A percentile compares a stretch with the other conserved stretches of the same genome.
These are phyloP conservation scores for Yamadazyma pseudoaaseri DNA, from an alignment of 1,139 yeast genomes.

Conservation along the genomic window DNA sequence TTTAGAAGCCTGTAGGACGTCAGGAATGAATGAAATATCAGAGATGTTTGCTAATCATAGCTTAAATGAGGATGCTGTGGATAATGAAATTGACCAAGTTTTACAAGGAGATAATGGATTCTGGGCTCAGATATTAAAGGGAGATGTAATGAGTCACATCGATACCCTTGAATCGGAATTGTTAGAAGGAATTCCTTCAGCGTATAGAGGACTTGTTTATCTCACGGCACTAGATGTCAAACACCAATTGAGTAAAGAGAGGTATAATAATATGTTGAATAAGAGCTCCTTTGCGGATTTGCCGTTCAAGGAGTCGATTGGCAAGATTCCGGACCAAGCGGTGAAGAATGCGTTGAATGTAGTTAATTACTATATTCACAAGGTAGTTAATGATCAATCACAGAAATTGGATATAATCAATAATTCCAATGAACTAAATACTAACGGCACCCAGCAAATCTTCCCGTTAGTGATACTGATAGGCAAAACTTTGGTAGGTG, in stretches of 20 bases:
- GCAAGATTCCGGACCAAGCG: constrained; percentile 8
- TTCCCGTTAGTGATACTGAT: constrained; percentile 4
- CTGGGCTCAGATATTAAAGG: constrained; percentile 7
- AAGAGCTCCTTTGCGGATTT: constrained; percentile 18
- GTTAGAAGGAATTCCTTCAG: constrained; percentile 32
- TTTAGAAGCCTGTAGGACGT: constrained; percentile 29
- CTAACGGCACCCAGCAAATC: constrained; percentile 16
- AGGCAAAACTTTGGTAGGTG: constrained; percentile 1
- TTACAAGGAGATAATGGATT: constrained; percentile 2
- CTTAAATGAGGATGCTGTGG: constrained; percentile 10
- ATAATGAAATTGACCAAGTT: neutral
- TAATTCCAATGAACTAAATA: constrained; percentile 2
- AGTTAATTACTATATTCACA: constrained; percentile 33
- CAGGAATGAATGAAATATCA: constrained; percentile 35
- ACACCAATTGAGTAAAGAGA: constrained; percentile 29
- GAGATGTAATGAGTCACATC: constrained; percentile 3
- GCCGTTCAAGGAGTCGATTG: constrained; percentile 4
- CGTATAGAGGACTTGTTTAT: constrained; percentile 31
- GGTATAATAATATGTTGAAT: constrained; percentile 29
- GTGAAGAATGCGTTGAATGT: constrained; percentile 30
- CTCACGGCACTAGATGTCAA: constrained; percentile 33
- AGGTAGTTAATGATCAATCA: constrained; percentile 15
- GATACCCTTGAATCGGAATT: constrained; percentile 17
- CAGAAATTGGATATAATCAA: constrained; percentile 13
- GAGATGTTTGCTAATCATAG: constrained; percentile 25